Evolutionary conservation across 73 alveolate genomes (phyloP), one percentile per base, ranked within the genome.

Genomic region (Paraurostyla sp.): DNA sequence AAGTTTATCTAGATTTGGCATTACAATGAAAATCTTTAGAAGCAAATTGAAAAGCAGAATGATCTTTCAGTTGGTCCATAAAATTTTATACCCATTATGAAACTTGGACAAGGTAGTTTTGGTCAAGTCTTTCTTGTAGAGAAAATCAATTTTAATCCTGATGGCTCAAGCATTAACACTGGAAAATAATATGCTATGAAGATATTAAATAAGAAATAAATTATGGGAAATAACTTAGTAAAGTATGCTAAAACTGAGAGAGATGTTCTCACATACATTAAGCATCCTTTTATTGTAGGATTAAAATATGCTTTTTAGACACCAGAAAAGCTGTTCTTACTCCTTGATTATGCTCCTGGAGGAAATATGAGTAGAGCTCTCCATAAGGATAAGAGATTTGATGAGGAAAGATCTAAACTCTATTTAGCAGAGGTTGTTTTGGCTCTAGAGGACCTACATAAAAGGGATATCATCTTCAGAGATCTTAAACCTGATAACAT

Each of bases 181-280:
- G 80, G 87, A 52, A 90, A 76, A 22, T 65, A 65, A 29, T 95
- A 58, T 76, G 98, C 98, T 30, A 95, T 95, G 98, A 95, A 95
- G 81, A 93, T 93, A 4, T 76, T 95, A 54, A 88, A 87, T 65
- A 95, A 95, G 87, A 76, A 88, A 29, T 84, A 83, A 83, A 93
- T 95, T 68, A 35, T 93, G 75, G 96, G 96, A 42, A 86, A 93
- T 59, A 97, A 97, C 69, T 76, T 91, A 71, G 94, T 95, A 73
- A 91, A 94, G 83, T 97, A 97, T 84, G 99, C 99, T 0, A 92
- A 82, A 62, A 91, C 99, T 25, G 99, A 97, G 81, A 93, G 99
- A 83, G 95, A 96, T 68, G 96, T 97, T 11, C 95, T 97, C 58
- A 91, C 97, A 33, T 93, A 95, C 83, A 91, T 94, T 41, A 90